phyloP scores from a whole-genome alignment of 768 basidiomycete genomes.

The Suillus tomentosus region DNA sequence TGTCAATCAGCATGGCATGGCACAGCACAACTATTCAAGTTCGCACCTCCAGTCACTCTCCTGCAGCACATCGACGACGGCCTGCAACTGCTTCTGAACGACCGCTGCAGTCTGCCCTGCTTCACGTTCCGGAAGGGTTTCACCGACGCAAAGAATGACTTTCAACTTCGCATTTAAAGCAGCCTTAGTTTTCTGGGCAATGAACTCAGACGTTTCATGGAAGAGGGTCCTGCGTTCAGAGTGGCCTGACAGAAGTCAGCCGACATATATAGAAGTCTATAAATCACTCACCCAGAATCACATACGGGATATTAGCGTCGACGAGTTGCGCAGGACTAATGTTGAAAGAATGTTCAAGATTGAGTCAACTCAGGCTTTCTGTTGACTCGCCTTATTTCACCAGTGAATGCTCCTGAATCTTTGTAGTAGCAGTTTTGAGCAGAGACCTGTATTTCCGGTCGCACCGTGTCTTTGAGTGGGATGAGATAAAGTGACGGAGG shows the following conservation, averaged over 20 bases:
- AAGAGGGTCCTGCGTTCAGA: slow-evolving; percentile 95
- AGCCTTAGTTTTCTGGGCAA: slow-evolving; percentile 85
- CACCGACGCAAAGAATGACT: slow-evolving; percentile 96
- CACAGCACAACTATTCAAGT: not conserved
- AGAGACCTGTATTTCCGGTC: slow-evolving; percentile 73
- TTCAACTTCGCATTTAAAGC: slow-evolving; percentile 74
- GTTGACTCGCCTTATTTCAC: slow-evolving; percentile 81
- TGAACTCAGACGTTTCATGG: slow-evolving; percentile 79
- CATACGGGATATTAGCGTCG: slow-evolving; percentile 86
- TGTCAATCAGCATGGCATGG: not conserved
- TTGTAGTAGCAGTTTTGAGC: slow-evolving; percentile 94
- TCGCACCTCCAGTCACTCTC: slow-evolving; percentile 80
- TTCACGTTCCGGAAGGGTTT: slow-evolving; percentile 90
- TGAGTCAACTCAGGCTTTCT: not conserved
- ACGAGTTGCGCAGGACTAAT: slow-evolving; percentile 77
- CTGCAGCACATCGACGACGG: slow-evolving; percentile 63
- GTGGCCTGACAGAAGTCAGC: slow-evolving; percentile 60
- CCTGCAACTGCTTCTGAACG: slow-evolving; percentile 79
- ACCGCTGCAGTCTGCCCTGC: slow-evolving; percentile 73
- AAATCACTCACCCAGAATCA: slow-evolving; percentile 73
- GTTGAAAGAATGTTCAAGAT: slow-evolving; percentile 5
- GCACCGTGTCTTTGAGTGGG: slow-evolving; percentile 59
- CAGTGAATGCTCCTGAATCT: slow-evolving; percentile 88
- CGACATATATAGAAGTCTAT: slow-evolving; percentile 5
- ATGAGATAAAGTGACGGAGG: slow-evolving; percentile 90